These are phyloP conservation scores for Trichocladium antarcticum DNA, from an alignment of 495 filamentous ascomycete species.

Conservation along the genomic window DNA sequence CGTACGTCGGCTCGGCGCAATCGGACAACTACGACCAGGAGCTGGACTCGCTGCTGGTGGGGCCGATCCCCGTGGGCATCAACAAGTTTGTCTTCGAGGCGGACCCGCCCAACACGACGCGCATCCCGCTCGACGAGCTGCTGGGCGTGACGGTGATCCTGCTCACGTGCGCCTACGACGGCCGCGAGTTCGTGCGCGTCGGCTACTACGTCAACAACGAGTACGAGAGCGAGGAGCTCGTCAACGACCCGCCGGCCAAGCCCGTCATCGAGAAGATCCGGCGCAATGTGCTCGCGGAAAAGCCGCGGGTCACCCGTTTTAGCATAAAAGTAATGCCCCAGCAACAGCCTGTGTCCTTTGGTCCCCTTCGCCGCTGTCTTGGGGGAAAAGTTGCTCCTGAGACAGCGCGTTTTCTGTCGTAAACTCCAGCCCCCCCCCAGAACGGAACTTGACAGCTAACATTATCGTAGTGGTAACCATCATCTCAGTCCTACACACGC, in stretches of 20 bases:
- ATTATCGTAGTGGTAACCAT: too few relatives aligned
- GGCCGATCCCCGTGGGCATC: constrained; percentile 89
- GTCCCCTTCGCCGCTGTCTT: too few relatives aligned
- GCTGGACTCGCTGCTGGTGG: constrained; percentile 91
- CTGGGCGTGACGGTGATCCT: constrained; percentile 95
- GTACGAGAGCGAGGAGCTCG: constrained; percentile 84
- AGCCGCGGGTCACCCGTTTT: constrained; percentile 92
- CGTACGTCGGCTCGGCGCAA: constrained; percentile 94
- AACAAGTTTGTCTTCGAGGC: constrained; percentile 99
- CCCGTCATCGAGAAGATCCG: constrained; percentile 83
- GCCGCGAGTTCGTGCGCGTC: constrained; percentile 92
- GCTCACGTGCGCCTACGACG: constrained; percentile 91
- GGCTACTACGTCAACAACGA: constrained; percentile 99
- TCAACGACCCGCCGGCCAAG: constrained; percentile 78
- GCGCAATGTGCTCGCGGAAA: constrained; percentile 88
- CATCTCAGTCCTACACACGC: too few relatives aligned
- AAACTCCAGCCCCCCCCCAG: too few relatives aligned
- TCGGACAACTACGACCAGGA: constrained; percentile 98
- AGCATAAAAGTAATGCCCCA: too few relatives aligned
- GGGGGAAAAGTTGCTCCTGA: too few relatives aligned
- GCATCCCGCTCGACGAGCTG: constrained; percentile 88
- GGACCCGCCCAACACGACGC: constrained; percentile 74
- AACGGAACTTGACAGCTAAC: too few relatives aligned
- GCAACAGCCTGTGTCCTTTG: too few relatives aligned
- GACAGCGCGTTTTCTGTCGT: too few relatives aligned